Base-by-base conservation (phyloP, 192 early-diverging fungal species). In the Dissophora globulifera region DNA sequence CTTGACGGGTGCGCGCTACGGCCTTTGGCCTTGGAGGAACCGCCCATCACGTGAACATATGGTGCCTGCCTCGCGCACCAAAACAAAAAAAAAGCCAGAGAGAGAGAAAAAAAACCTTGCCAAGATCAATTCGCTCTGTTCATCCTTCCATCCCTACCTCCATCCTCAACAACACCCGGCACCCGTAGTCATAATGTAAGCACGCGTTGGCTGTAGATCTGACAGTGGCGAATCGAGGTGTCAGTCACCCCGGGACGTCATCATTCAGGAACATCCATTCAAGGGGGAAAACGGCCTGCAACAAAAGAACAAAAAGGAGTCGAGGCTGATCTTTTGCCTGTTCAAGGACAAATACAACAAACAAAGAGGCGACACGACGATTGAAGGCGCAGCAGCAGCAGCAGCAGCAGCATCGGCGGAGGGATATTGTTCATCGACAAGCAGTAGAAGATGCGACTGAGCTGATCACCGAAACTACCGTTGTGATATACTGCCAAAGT, bases 181-280 rank as follows among this genome's bases (percentile, higher is more conserved):
- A 49, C 38, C 59, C 13, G 47, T 40, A 62, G 48, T 62, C 59
- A 62, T 62, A 62, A 62, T 62, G 59, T 62, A 62, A 62, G 59
- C 47, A 62, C 35, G 35, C 35, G 13, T 38, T 6, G 35, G 13
- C 6, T 13, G 13, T 13, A 38, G n/a, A 9, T 38, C 35, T 38
- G 7, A 6, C 35, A 38, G 6, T 6, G 35, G 13, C 35, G 35
- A 38, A 38, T 38, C 35, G 6, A 38, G 35, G 35, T n/a, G n/a
- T n/a, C n/a, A n/a, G n/a, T n/a, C n/a, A n/a, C n/a, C n/a, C n/a
- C n/a, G n/a, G n/a, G n/a, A n/a, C n/a, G n/a, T n/a, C n/a, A n/a
- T n/a, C n/a, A n/a, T n/a, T n/a, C n/a, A n/a, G n/a, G n/a, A n/a
- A n/a, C n/a, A n/a, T n/a, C n/a, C n/a, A 15, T n/a, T 27, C 22